Percentiles rank a stretch among this genome's conserved stretches.
phyloP scores from a whole-genome alignment of 2,329 filamentous ascomycete genomes.

The Hypoxylon sp. region DNA sequence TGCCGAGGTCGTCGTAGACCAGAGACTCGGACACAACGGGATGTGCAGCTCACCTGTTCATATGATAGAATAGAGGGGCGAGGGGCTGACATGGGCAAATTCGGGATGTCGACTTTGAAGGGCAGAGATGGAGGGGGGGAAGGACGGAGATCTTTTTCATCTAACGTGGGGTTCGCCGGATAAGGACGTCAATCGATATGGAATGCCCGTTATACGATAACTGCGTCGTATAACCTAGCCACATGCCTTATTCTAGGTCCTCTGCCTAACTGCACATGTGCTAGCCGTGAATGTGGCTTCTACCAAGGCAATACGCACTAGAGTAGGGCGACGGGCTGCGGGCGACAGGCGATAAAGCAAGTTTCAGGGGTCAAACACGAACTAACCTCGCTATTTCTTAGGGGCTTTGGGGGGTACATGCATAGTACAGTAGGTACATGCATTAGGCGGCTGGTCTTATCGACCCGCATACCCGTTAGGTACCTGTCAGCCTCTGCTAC shows the following conservation, averaged over 20 bases:
- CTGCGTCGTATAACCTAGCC: slow-evolving; percentile 42
- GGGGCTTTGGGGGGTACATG: too few species aligned
- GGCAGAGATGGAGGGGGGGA: too few species aligned
- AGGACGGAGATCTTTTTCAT: slow-evolving; percentile 7
- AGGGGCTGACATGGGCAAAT: slow-evolving; percentile 10
- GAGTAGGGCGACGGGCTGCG: too few species aligned
- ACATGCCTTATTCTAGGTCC: slow-evolving; percentile 18
- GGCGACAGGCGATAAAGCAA: too few species aligned
- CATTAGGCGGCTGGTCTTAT: slow-evolving; percentile 28
- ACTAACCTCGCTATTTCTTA: too few species aligned
- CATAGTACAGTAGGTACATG: background rate
- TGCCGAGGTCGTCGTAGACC: slow-evolving; percentile 11
- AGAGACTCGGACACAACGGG: background rate
- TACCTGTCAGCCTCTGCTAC: slow-evolving; percentile 5
- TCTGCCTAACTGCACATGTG: background rate
- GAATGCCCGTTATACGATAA: slow-evolving; percentile 4
- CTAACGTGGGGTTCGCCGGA: slow-evolving; percentile 25
- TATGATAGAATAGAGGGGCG: slow-evolving; percentile 17
- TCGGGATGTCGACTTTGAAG: too few species aligned
- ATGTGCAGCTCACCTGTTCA: background rate
- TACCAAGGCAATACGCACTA: background rate
- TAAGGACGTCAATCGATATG: background rate
- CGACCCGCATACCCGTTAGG: slow-evolving; percentile 13
- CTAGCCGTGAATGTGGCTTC: background rate
- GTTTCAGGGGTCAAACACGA: slow-evolving; percentile 7